Evolutionary conservation across 2,329 filamentous ascomycete genomes (phyloP).

Genomic region (Claviceps arundinis): DNA sequence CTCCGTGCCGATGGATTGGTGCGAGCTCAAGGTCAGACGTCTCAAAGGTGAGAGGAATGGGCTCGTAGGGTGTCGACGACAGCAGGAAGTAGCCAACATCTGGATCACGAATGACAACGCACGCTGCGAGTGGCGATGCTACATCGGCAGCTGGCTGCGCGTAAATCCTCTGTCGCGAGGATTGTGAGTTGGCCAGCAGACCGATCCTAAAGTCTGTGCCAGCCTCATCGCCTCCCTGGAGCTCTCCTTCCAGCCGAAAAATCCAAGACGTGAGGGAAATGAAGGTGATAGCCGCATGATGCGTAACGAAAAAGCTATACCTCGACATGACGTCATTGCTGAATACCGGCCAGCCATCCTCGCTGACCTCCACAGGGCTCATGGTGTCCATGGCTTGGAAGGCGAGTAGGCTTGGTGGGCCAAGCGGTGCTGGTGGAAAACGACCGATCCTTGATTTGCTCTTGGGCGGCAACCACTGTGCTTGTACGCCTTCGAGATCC

Average conservation of each 20-base stretch:
- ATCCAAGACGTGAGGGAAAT: constrained; percentile 50
- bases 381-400: constrained; percentile 52
- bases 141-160: constrained; percentile 36
- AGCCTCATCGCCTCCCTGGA: constrained; percentile 40
- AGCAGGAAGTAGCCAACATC: constrained; percentile 52
- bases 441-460: constrained; percentile 34
- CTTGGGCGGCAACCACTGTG: constrained; percentile 51
- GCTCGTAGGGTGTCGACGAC: constrained; percentile 44
- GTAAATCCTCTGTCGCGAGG: constrained; percentile 44
- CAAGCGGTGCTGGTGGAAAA: constrained; percentile 22
- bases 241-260: constrained; percentile 48
- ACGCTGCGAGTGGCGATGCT: constrained; percentile 37
- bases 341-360: constrained; percentile 50
- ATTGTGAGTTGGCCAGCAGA: constrained; percentile 44
- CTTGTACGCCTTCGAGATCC: constrained; percentile 48
- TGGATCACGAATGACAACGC: constrained; percentile 41
- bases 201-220: constrained; percentile 50
- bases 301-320: constrained; percentile 50
- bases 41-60: constrained; percentile 47
- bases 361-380: constrained; percentile 37
- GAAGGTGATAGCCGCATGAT: constrained; percentile 45
- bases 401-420: constrained; percentile 38
- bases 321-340: constrained; percentile 47
- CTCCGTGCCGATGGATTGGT: constrained; percentile 26
- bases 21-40: constrained; percentile 38